These are phyloP conservation scores for Cucurbitaria berberidis DNA, from an alignment of 2,329 filamentous ascomycete genomes.

Conservation along the genomic window DNA sequence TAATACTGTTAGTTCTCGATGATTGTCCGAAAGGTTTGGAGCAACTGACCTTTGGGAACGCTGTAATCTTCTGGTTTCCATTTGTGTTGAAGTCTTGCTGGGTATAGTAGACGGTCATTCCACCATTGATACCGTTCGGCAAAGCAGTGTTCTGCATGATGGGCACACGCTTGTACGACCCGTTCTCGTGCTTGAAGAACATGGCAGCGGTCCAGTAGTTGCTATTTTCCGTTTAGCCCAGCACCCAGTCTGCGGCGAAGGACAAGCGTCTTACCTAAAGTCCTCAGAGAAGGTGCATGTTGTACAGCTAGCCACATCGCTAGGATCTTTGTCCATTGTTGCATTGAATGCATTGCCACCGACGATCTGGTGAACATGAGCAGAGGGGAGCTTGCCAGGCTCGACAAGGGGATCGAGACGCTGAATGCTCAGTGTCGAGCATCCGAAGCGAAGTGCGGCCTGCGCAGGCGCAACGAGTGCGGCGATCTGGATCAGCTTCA, in stretches of 20 bases:
- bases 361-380: constrained; percentile 31
- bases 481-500: constrained; percentile 25
- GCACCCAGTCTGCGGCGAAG: not conserved
- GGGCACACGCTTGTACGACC: constrained; percentile 36
- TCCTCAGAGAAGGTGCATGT: constrained; percentile 37
- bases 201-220: constrained; percentile 32
- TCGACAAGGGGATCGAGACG: constrained; percentile 37
- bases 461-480: constrained; percentile 23
- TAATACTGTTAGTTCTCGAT: constrained; percentile 8
- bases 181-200: constrained; percentile 40
- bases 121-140: constrained; percentile 35
- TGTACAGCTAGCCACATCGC: constrained; percentile 17
- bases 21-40: not conserved
- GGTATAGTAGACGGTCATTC: constrained; percentile 42
- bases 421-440: constrained; percentile 31
- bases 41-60: constrained; percentile 25
- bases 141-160: constrained; percentile 35
- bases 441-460: constrained; percentile 33
- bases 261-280: constrained; percentile 10
- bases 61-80: constrained; percentile 36
- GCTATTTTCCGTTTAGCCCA: not conserved
- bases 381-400: constrained; percentile 23
- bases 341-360: constrained; percentile 29
- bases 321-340: constrained; percentile 21
- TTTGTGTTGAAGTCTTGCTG: constrained; percentile 48